phyloP scores from a whole-genome alignment of 1,139 yeast genomes.

The Diutina neorugosa region DNA sequence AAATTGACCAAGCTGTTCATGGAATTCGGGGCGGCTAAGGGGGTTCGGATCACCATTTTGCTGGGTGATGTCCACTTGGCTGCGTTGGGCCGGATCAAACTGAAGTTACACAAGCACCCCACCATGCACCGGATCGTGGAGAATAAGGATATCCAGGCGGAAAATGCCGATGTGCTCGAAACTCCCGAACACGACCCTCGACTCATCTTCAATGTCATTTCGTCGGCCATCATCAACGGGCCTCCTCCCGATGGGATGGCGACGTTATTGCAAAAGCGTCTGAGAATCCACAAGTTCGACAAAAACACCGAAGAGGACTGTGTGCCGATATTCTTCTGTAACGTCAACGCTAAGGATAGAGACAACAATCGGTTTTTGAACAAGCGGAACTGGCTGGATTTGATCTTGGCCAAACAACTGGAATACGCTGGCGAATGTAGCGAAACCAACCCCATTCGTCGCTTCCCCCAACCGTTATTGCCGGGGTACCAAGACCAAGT shows the following conservation, averaged over 20 bases:
- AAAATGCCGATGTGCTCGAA: constrained; percentile 26
- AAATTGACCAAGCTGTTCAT: constrained; percentile 41
- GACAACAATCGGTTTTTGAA: constrained; percentile 54
- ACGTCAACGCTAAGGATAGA: constrained; percentile 47
- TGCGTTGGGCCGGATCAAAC: constrained; percentile 66
- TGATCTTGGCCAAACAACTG: constrained; percentile 24
- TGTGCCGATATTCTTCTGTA: constrained; percentile 53
- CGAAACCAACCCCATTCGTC: background rate
- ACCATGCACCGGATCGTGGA: constrained; percentile 8
- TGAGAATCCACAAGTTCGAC: constrained; percentile 57
- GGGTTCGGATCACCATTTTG: constrained; percentile 68
- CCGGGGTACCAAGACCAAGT: constrained; percentile 13
- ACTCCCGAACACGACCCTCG: constrained; percentile 61
- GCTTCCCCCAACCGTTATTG: constrained; percentile 9
- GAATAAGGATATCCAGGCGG: constrained; percentile 16
- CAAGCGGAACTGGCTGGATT: constrained; percentile 64
- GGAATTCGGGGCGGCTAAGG: constrained; percentile 48
- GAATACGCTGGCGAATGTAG: background rate
- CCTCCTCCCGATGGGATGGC: constrained; percentile 93
- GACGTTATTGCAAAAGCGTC: constrained; percentile 47
- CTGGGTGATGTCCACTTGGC: constrained; percentile 93
- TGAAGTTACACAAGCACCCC: constrained; percentile 40
- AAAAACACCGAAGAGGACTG: constrained; percentile 64
- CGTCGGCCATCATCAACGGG: constrained; percentile 82
- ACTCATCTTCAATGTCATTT: constrained; percentile 69